These are phyloP conservation scores for Coniferiporia weirii DNA, from an alignment of 1,284 basidiomycete genomes.

Conservation along the genomic window DNA sequence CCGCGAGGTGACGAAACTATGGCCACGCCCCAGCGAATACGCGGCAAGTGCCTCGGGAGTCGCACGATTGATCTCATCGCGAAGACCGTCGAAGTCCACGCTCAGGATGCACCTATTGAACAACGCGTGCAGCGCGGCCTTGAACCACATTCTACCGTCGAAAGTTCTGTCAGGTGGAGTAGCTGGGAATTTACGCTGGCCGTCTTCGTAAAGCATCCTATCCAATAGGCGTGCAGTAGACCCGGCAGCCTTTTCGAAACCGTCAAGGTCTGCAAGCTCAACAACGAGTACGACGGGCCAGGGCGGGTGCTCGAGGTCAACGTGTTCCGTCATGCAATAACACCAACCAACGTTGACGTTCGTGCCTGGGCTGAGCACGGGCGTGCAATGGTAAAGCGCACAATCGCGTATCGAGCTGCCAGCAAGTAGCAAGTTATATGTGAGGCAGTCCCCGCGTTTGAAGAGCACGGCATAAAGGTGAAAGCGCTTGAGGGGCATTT, in stretches of 20 bases:
- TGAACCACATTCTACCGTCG: neutral
- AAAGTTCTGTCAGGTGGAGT: neutral
- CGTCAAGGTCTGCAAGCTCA: neutral
- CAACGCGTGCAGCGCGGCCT: neutral
- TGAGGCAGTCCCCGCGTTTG: neutral
- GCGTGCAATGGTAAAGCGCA: neutral
- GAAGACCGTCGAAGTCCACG: neutral
- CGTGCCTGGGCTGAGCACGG: neutral
- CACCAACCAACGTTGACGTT: neutral
- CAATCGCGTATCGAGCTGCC: neutral
- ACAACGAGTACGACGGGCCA: neutral
- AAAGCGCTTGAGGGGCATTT: neutral
- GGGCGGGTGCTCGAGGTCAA: neutral
- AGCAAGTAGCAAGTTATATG: neutral
- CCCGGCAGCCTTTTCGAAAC: neutral
- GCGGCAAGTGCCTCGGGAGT: neutral
- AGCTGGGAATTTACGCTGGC: neutral
- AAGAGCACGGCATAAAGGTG: neutral
- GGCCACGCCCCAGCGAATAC: neutral
- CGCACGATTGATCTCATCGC: neutral
- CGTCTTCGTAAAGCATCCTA: neutral
- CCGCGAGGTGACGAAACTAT: neutral
- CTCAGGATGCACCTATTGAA: neutral
- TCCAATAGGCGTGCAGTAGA: neutral
- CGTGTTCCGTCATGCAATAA: neutral